phyloP scores from a whole-genome alignment of 2,329 filamentous ascomycete genomes.

The Blumeria hordei region DNA sequence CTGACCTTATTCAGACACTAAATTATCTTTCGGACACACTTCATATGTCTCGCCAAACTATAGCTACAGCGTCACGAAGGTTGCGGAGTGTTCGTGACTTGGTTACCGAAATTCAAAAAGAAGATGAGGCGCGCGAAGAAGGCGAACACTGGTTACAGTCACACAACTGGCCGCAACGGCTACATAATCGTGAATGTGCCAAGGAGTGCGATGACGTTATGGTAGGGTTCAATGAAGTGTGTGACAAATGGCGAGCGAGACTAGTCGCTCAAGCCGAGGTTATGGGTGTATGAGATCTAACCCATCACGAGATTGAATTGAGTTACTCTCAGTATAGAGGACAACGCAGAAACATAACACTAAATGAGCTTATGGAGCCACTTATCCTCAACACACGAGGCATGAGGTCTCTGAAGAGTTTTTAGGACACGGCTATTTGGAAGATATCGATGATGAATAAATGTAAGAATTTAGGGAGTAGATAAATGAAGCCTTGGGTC shows the following conservation, averaged over 20 bases:
- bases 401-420: too few species aligned
- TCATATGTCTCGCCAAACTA: constrained; percentile 82
- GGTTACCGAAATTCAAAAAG: constrained; percentile 60
- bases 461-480: too few species aligned
- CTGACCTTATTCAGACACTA: constrained; percentile 54
- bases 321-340: too few species aligned
- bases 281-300: constrained; percentile 1
- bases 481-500: too few species aligned
- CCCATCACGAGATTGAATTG: too few species aligned
- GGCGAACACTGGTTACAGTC: constrained; percentile 59
- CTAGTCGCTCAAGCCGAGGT: constrained; percentile 33
- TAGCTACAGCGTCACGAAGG: constrained; percentile 54
- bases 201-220: constrained; percentile 70
- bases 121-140: constrained; percentile 62
- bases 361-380: too few species aligned
- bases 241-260: constrained; percentile 58
- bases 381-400: too few species aligned
- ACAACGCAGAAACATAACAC: too few species aligned
- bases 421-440: too few species aligned
- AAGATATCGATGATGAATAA: too few species aligned
- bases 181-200: constrained; percentile 59
- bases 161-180: constrained; percentile 59
- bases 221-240: constrained; percentile 76
- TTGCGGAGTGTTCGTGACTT: constrained; percentile 65
- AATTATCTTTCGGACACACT: constrained; percentile 74